Conservation (phyloP, 129 eudicot genomes). For the Tanacetum coccineum region DNA sequence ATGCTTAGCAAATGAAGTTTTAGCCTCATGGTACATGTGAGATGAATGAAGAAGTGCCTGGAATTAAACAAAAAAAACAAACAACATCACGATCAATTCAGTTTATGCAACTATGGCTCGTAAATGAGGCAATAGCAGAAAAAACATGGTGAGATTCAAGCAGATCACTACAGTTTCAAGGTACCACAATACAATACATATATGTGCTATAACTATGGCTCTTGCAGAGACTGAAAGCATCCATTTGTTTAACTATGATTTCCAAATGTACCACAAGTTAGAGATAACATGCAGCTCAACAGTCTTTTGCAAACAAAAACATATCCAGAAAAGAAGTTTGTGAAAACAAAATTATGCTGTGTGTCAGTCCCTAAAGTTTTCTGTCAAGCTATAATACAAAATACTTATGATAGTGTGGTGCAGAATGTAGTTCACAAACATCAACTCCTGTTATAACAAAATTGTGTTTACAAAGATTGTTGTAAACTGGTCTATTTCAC, state of each 20-base stretch:
- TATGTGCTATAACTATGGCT: not conserved
- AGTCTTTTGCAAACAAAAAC: not conserved
- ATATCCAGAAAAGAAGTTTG: not conserved
- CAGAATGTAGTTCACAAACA: no score
- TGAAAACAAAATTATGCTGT: not conserved
- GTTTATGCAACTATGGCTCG: not conserved
- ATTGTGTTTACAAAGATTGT: not conserved
- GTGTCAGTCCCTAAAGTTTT: not conserved
- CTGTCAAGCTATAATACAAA: not conserved
- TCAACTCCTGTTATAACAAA: no score
- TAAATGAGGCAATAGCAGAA: not conserved
- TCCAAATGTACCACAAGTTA: not conserved
- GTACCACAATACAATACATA: not conserved
- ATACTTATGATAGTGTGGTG: no score
- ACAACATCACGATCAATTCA: not conserved
- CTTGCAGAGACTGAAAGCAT: not conserved
- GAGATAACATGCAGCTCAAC: not conserved
- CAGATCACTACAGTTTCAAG: slow-evolving; percentile 21
- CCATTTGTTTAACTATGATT: not conserved
- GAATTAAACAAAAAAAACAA: not conserved
- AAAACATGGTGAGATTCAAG: not conserved
- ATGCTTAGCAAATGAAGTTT: slow-evolving; percentile 61
- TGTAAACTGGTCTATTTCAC: not conserved
- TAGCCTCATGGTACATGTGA: slow-evolving; percentile 87
- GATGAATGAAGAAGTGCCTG: slow-evolving; percentile 96